Evolutionary conservation across 495 filamentous ascomycete genomes (phyloP).

Genomic region (Penicillium robsamsonii): DNA sequence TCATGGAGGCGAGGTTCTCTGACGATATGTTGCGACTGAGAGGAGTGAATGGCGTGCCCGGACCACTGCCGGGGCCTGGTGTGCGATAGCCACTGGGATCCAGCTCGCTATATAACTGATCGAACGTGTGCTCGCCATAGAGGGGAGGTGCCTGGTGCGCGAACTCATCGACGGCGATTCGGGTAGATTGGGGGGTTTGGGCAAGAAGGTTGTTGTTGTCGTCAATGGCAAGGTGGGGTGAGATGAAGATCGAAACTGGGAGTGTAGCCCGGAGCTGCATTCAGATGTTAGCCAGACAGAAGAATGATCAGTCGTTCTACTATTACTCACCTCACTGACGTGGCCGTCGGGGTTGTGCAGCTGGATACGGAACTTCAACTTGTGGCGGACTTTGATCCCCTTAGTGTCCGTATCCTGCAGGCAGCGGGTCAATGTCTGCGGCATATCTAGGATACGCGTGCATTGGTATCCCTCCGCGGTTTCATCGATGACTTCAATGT

Average conservation of each 20-base stretch:
- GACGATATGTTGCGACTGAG: conserved; percentile 74
- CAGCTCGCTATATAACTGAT: conserved; percentile 84
- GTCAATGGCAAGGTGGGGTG: conserved; percentile 80
- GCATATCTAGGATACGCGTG: conserved; percentile 64
- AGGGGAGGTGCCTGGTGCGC: conserved; percentile 71
- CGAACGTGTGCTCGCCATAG: conserved; percentile 83
- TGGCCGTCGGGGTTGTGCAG: conserved; percentile 93
- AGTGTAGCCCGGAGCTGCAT: conserved; percentile 74
- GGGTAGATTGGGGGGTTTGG: conserved; percentile 43
- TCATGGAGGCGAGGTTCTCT: conserved; percentile 71
- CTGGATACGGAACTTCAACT: conserved; percentile 79
- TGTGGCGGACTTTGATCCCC: conserved; percentile 85
- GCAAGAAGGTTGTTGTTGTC: conserved; percentile 71
- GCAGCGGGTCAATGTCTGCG: conserved; percentile 72
- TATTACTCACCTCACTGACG: conserved; percentile 67
- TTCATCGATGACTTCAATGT: conserved; percentile 67
- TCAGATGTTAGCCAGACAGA: conserved; percentile 11
- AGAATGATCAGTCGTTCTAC: neutral
- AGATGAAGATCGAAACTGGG: conserved; percentile 88
- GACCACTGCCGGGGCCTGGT: conserved; percentile 63
- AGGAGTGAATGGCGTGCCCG: conserved; percentile 71
- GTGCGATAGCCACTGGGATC: conserved; percentile 75
- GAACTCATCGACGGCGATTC: conserved; percentile 36
- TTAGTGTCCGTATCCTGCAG: conserved; percentile 80
- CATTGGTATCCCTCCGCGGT: conserved; percentile 78